Evolutionary conservation across 768 basidiomycete genomes (phyloP).

Genomic region (Amanita brunnescens): DNA sequence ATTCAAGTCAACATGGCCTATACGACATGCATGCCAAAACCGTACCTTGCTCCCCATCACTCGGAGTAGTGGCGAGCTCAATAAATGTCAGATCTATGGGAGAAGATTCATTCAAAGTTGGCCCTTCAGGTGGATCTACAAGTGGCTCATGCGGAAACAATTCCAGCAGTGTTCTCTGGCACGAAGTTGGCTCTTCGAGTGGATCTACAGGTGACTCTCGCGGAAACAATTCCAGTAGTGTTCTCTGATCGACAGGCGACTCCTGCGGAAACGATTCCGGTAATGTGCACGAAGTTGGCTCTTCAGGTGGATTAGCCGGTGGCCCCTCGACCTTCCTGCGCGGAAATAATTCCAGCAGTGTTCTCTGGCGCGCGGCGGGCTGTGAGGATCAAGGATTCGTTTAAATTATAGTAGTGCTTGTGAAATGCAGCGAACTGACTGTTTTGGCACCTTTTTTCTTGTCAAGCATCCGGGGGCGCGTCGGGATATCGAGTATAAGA

Average conservation of each 20-base stretch:
- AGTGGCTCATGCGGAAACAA: too few relatives aligned
- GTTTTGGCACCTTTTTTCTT: constrained; percentile 17
- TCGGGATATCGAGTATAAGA: neutral
- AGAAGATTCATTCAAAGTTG: neutral
- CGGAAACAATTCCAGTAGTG: constrained; percentile 31
- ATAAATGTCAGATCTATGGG: neutral
- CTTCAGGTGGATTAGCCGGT: neutral
- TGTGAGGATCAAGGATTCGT: constrained; percentile 7
- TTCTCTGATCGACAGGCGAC: too few relatives aligned
- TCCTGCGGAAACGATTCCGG: too few relatives aligned
- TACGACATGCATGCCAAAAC: neutral
- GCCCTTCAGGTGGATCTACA: neutral
- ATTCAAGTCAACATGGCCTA: neutral
- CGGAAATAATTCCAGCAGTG: constrained; percentile 31
- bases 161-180: too few relatives aligned
- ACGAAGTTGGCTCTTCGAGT: neutral
- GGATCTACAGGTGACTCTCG: neutral
- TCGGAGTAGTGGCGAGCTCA: neutral
- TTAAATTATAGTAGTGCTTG: neutral
- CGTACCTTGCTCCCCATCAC: neutral
- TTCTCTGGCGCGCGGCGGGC: constrained; percentile 26
- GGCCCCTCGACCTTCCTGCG: constrained; percentile 11
- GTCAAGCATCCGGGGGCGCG: constrained; percentile 15
- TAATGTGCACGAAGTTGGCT: too few relatives aligned
- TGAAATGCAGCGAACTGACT: constrained; percentile 15